Percentiles rank a stretch among this genome's conserved stretches.
These are phyloP conservation scores for Cubamyces lactineus DNA, from an alignment of 768 basidiomycete genomes.

Conservation along the genomic window DNA sequence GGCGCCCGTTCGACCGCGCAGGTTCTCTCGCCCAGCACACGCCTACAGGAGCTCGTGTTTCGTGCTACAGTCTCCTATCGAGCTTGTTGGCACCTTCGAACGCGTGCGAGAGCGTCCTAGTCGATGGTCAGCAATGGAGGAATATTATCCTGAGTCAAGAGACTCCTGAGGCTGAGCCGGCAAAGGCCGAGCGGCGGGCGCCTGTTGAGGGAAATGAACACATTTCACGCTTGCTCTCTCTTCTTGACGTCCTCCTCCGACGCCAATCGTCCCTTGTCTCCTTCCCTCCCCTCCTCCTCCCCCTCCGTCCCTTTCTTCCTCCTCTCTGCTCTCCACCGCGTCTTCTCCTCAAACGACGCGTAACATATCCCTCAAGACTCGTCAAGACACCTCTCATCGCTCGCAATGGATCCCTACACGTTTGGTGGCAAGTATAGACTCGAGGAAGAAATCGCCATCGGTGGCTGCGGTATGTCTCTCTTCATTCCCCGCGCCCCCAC, in stretches of 20 bases:
- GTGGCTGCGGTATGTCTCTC: constrained; percentile 65
- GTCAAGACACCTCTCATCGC: neutral
- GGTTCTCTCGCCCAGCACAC: too few relatives aligned
- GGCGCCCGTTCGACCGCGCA: too few relatives aligned
- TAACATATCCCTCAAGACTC: neutral
- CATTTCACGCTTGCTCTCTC: neutral
- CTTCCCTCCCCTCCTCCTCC: neutral
- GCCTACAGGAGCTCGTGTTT: neutral
- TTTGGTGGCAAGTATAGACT: constrained; percentile 80
- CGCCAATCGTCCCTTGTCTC: constrained; percentile 4
- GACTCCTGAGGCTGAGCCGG: neutral
- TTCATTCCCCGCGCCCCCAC: neutral
- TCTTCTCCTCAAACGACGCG: constrained; percentile 7
- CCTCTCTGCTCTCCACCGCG: neutral
- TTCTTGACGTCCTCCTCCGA: neutral
- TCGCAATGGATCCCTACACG: constrained; percentile 39
- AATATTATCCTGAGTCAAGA: neutral
- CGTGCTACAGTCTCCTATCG: neutral
- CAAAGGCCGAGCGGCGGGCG: neutral
- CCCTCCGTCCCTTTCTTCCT: neutral
- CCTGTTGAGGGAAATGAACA: constrained; percentile 6
- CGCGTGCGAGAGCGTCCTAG: too few relatives aligned
- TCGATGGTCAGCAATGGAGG: neutral
- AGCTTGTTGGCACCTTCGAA: too few relatives aligned
- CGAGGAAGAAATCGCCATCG: constrained; percentile 80